Conservation (phyloP, 2,329 filamentous ascomycete species). For the Nothomitra cinnamomea region DNA sequence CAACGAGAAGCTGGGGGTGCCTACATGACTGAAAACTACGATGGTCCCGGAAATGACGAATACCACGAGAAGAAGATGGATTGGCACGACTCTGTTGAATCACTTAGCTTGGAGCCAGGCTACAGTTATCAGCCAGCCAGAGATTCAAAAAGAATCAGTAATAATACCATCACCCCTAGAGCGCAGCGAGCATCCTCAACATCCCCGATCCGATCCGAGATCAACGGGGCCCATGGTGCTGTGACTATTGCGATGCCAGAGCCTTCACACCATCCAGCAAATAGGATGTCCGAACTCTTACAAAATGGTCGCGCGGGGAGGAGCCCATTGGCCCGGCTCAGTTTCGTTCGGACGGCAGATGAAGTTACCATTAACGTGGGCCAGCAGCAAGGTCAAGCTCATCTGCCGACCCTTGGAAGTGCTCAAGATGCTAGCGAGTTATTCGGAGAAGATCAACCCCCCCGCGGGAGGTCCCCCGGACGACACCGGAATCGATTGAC, state of each 20-base stretch:
- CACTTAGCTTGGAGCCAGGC: slow-evolving; percentile 11
- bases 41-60: slow-evolving; percentile 34
- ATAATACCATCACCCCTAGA: slow-evolving; percentile 5
- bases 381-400: slow-evolving; percentile 13
- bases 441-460: background rate
- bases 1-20: slow-evolving; percentile 21
- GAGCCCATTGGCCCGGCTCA: slow-evolving; percentile 28
- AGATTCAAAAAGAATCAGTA: slow-evolving; percentile 12
- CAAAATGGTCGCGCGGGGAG: slow-evolving; percentile 18
- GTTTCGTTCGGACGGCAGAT: slow-evolving; percentile 22
- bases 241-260: slow-evolving; percentile 7
- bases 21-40: slow-evolving; percentile 23
- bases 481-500: background rate
- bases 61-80: slow-evolving; percentile 25
- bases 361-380: slow-evolving; percentile 20
- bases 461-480: background rate
- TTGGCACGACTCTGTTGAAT: slow-evolving; percentile 25
- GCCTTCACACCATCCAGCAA: slow-evolving; percentile 1
- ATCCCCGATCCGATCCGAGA: background rate
- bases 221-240: background rate
- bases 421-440: background rate
- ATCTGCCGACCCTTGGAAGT: background rate
- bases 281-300: slow-evolving; percentile 2
- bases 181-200: slow-evolving; percentile 6
- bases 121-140: slow-evolving; percentile 12